Evolutionary conservation across 2,329 filamentous ascomycete species (phyloP).

Genomic region (Ophiocordyceps camponoti-leonardi): DNA sequence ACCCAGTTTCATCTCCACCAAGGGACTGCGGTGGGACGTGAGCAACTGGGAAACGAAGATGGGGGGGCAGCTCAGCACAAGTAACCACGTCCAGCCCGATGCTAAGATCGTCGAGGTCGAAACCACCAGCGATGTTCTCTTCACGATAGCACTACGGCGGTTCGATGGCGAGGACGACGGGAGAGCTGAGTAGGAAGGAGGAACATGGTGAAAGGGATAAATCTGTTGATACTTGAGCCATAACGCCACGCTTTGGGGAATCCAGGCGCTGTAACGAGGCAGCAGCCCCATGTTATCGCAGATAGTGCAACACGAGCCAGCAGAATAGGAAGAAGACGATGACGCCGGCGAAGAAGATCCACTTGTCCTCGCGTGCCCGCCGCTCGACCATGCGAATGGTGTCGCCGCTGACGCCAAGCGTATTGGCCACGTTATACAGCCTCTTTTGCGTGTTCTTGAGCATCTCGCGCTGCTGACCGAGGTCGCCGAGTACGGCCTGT

Average conservation of each 20-base stretch:
- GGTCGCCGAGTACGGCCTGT: slow-evolving; percentile 73
- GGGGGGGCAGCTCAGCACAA: slow-evolving; percentile 59
- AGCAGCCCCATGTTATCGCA: slow-evolving; percentile 32
- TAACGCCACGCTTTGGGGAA: slow-evolving; percentile 4
- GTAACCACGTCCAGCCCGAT: slow-evolving; percentile 52
- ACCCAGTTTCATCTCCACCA: slow-evolving; percentile 60
- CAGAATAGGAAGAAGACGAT: slow-evolving; percentile 81
- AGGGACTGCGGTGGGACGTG: slow-evolving; percentile 85
- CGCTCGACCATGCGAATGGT: slow-evolving; percentile 95
- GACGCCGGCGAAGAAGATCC: slow-evolving; percentile 86
- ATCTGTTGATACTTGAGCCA: slow-evolving; percentile 1
- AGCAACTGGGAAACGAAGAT: slow-evolving; percentile 62
- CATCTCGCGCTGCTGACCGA: slow-evolving; percentile 83
- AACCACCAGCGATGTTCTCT: slow-evolving; percentile 49
- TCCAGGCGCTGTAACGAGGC: not conserved
- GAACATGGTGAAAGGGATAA: not conserved
- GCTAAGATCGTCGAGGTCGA: slow-evolving; percentile 44
- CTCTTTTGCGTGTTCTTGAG: slow-evolving; percentile 85
- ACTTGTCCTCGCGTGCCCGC: slow-evolving; percentile 86
- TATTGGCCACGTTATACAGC: slow-evolving; percentile 86
- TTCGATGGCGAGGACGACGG: slow-evolving; percentile 17
- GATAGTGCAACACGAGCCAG: slow-evolving; percentile 73
- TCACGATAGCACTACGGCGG: slow-evolving; percentile 49
- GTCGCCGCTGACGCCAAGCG: slow-evolving; percentile 80
- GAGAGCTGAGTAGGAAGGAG: slow-evolving; percentile 1